These are phyloP conservation scores for Amorphotheca resinae DNA, from an alignment of 495 filamentous ascomycete genomes.

Conservation along the genomic window DNA sequence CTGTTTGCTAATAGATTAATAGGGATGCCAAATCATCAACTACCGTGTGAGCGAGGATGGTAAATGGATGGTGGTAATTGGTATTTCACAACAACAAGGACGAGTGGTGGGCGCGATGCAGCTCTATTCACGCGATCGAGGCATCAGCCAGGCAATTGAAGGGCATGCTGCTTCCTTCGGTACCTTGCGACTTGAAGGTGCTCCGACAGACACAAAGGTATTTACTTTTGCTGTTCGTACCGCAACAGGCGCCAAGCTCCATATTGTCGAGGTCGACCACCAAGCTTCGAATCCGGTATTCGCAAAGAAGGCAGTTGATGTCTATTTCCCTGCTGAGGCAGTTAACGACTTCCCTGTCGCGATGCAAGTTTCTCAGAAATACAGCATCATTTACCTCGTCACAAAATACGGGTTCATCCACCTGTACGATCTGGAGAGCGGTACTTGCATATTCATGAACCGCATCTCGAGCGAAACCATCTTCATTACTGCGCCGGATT, in stretches of 20 bases:
- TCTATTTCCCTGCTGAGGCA: constrained; percentile 93
- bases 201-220: constrained; percentile 79
- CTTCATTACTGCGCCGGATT: constrained; percentile 81
- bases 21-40: constrained; percentile 98
- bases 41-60: constrained; percentile 92
- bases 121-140: constrained; percentile 86
- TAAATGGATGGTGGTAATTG: constrained; percentile 97
- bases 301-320: constrained; percentile 88
- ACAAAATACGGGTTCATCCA: constrained; percentile 99
- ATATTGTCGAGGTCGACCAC: constrained; percentile 96
- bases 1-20: constrained; percentile 10
- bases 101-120: constrained; percentile 94
- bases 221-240: constrained; percentile 94
- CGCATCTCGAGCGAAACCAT: constrained; percentile 98
- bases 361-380: constrained; percentile 91
- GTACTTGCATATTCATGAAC: constrained; percentile 99
- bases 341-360: constrained; percentile 96
- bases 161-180: constrained; percentile 95
- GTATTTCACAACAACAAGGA: constrained; percentile 85
- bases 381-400: constrained; percentile 90
- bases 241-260: constrained; percentile 80
- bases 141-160: constrained; percentile 96
- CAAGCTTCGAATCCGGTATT: constrained; percentile 75
- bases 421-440: constrained; percentile 92
- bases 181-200: constrained; percentile 75